Evolutionary conservation across 805 yeast species (phyloP).

Genomic region (Scheffersomyces amazonensis): DNA sequence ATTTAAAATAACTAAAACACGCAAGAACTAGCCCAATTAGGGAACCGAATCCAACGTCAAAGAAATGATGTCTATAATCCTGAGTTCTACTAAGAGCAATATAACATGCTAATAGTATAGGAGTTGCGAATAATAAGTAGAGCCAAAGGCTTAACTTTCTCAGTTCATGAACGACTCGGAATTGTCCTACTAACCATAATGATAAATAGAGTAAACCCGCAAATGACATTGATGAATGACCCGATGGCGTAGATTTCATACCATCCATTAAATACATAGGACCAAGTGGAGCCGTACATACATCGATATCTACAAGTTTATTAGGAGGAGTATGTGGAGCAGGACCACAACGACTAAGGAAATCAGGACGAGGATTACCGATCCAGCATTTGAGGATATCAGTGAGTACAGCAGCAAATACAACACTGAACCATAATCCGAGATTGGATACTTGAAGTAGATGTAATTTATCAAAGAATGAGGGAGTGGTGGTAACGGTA

Average conservation of each 20-base stretch:
- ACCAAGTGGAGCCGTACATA: constrained; percentile 34
- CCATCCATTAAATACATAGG: constrained; percentile 28
- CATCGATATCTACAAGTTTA: constrained; percentile 24
- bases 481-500: background rate
- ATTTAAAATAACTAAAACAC: constrained; percentile 19
- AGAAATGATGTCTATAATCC: constrained; percentile 37
- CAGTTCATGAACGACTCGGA: constrained; percentile 11
- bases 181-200: constrained; percentile 31
- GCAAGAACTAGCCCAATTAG: constrained; percentile 28
- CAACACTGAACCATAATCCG: constrained; percentile 27
- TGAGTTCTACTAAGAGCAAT: constrained; percentile 33
- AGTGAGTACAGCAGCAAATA: constrained; percentile 28
- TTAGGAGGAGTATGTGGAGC: constrained; percentile 19
- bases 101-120: constrained; percentile 26
- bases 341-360: constrained; percentile 38
- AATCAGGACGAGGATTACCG: constrained; percentile 44
- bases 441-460: constrained; percentile 25
- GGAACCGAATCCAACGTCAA: constrained; percentile 32
- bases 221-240: constrained; percentile 36
- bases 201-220: constrained; percentile 30
- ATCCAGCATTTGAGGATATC: constrained; percentile 39
- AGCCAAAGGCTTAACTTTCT: background rate
- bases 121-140: constrained; percentile 11
- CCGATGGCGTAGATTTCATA: constrained; percentile 40
- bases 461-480: constrained; percentile 16